Evolutionary conservation across 208 protist genomes (phyloP).

Genomic region (Angomonas ambiguus): DNA sequence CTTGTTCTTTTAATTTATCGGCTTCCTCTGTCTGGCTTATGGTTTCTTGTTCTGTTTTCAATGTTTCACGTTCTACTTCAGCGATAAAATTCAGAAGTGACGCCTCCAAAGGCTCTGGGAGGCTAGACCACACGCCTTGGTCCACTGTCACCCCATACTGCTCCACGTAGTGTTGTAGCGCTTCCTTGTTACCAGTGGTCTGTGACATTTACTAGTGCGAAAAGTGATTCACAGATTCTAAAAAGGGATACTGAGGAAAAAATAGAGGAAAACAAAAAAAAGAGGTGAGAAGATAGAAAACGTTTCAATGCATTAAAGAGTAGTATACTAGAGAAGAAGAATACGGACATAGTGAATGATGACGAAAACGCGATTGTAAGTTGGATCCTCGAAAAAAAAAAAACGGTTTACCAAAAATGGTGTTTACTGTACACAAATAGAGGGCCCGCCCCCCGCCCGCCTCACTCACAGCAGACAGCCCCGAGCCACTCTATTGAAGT

Average conservation of each 20-base stretch:
- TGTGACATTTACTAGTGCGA: too few relatives aligned
- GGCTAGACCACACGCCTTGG: not conserved
- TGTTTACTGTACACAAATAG: conserved; percentile 2
- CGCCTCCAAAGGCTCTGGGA: too few relatives aligned
- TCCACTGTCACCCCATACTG: not conserved
- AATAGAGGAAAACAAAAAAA: conserved; percentile 1
- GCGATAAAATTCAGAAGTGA: too few relatives aligned
- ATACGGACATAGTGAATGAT: too few relatives aligned
- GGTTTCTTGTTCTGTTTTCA: not conserved
- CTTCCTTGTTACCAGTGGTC: too few relatives aligned
- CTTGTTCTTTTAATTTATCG: conserved; percentile 12
- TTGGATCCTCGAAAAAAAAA: conserved; percentile 4
- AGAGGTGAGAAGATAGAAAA: too few relatives aligned
- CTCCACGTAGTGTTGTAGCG: not conserved
- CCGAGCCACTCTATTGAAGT: conserved; percentile 35
- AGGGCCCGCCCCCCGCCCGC: not conserved
- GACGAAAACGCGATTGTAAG: too few relatives aligned
- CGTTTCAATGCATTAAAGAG: too few relatives aligned
- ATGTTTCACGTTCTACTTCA: not conserved
- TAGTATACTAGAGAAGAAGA: too few relatives aligned
- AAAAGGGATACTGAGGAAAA: conserved; percentile 6
- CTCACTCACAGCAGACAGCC: conserved; percentile 23
- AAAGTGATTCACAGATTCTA: too few relatives aligned
- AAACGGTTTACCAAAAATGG: conserved; percentile 13
- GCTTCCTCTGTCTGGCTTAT: not conserved